Percentiles rank a stretch among this genome's conserved stretches.
phyloP scores from a whole-genome alignment of 1,284 basidiomycete species.

The Boletus semigastroideus region DNA sequence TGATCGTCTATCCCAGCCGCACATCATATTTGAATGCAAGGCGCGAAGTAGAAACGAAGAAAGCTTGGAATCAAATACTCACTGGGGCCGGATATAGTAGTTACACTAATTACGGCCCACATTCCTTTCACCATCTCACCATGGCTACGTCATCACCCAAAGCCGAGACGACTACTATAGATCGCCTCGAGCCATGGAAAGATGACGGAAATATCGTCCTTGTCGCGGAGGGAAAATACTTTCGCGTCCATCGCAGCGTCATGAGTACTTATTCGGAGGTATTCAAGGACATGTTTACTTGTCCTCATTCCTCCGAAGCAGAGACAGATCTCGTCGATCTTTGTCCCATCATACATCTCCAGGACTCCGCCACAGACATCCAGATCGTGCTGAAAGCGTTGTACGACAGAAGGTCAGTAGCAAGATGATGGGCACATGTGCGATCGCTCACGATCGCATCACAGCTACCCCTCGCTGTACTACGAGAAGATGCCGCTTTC shows the following conservation, averaged over 20 bases:
- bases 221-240: not conserved
- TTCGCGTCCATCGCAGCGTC: constrained; percentile 12
- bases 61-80: not conserved
- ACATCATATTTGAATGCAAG: constrained; percentile 5
- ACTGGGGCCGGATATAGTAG: constrained; percentile 74
- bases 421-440: too few relatives aligned
- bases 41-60: too few relatives aligned
- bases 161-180: too few relatives aligned
- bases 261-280: constrained; percentile 4
- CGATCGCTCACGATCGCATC: too few relatives aligned
- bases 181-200: constrained; percentile 4
- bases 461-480: constrained; percentile 2
- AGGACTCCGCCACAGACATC: constrained; percentile 8
- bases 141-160: too few relatives aligned
- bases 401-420: constrained; percentile 15
- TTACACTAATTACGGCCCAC: not conserved
- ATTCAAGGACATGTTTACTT: constrained; percentile 10
- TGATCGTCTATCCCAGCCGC: constrained; percentile 9
- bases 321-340: constrained; percentile 6
- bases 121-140: too few relatives aligned
- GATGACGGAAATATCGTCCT: constrained; percentile 11
- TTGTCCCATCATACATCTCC: constrained; percentile 11
- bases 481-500: not conserved
- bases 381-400: constrained; percentile 13
- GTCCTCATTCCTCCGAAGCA: not conserved